phyloP scores from a whole-genome alignment of 1,284 basidiomycete genomes.

The Ustilago crameri region DNA sequence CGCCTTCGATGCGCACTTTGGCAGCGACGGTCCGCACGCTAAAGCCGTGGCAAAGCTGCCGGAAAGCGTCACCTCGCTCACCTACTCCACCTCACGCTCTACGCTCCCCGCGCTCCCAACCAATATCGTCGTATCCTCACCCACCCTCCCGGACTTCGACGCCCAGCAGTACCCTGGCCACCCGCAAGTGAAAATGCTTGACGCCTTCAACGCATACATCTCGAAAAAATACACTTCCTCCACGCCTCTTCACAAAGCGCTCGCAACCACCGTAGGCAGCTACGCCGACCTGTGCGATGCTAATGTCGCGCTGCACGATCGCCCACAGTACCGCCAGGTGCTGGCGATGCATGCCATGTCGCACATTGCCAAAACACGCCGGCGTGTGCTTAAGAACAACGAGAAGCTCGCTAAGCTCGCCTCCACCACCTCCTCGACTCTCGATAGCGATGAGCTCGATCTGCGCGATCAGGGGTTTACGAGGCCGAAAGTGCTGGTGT shows the following conservation, averaged over 20 bases:
- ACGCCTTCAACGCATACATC: conserved; percentile 36
- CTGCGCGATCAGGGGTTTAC: conserved; percentile 93
- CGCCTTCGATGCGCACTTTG: conserved; percentile 53
- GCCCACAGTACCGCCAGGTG: conserved; percentile 36
- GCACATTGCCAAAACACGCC: conserved; percentile 79
- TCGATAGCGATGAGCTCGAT: conserved; percentile 42
- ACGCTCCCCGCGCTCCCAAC: conserved; percentile 27
- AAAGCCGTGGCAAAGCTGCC: conserved; percentile 41
- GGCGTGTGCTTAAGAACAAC: conserved; percentile 91
- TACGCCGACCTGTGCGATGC: conserved; percentile 61
- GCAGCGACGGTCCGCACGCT: conserved; percentile 45
- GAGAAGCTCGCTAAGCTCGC: conserved; percentile 75
- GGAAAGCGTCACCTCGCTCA: conserved; percentile 27
- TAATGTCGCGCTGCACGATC: conserved; percentile 36
- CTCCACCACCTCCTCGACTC: conserved; percentile 69
- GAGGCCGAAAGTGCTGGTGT: conserved; percentile 89
- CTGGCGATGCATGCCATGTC: conserved; percentile 61
- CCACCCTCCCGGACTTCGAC: conserved; percentile 22
- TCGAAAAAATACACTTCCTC: conserved; percentile 23
- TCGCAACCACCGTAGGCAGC: conserved; percentile 44
- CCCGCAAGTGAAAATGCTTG: conserved; percentile 55
- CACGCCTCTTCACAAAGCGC: conserved; percentile 36
- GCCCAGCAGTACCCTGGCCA: conserved; percentile 27
- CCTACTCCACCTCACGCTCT: conserved; percentile 32
- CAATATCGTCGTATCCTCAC: conserved; percentile 26